Evolutionary conservation across 129 eudicot genomes (phyloP).

Genomic region (Lactuca saligna): DNA sequence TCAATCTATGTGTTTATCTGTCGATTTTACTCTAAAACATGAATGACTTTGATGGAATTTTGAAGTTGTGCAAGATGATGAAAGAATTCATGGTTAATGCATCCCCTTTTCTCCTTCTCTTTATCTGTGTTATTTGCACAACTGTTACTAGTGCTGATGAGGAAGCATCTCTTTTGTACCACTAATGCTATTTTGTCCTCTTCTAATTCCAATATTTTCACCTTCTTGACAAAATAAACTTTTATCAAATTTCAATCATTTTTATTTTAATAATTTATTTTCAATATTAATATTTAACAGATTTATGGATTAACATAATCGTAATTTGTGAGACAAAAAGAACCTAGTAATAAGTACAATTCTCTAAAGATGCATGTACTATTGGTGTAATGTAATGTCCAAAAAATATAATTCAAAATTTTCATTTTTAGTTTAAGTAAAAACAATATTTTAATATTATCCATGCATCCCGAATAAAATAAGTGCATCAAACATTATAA

Average conservation of each 20-base stretch:
- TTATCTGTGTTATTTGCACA: slow-evolving; percentile 20
- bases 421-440: too few relatives aligned
- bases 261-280: too few relatives aligned
- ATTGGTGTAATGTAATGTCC: too few relatives aligned
- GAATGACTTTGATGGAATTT: slow-evolving; percentile 19
- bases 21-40: slow-evolving; percentile 13
- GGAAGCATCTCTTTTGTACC: slow-evolving; percentile 41
- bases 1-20: not conserved
- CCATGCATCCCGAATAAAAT: too few relatives aligned
- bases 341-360: not conserved
- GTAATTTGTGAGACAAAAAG: too few relatives aligned
- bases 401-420: too few relatives aligned
- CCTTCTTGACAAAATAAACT: not conserved
- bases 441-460: too few relatives aligned
- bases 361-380: too few relatives aligned
- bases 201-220: not conserved
- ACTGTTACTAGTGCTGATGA: slow-evolving; percentile 35
- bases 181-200: slow-evolving; percentile 30
- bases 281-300: not conserved
- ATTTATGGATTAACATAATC: too few relatives aligned
- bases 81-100: slow-evolving; percentile 22
- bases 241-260: not conserved
- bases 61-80: slow-evolving; percentile 14
- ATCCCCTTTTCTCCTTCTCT: slow-evolving; percentile 20
- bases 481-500: too few relatives aligned